Base-by-base conservation (phyloP, 768 basidiomycete genomes). In the Rhodotorula graminis region DNA sequence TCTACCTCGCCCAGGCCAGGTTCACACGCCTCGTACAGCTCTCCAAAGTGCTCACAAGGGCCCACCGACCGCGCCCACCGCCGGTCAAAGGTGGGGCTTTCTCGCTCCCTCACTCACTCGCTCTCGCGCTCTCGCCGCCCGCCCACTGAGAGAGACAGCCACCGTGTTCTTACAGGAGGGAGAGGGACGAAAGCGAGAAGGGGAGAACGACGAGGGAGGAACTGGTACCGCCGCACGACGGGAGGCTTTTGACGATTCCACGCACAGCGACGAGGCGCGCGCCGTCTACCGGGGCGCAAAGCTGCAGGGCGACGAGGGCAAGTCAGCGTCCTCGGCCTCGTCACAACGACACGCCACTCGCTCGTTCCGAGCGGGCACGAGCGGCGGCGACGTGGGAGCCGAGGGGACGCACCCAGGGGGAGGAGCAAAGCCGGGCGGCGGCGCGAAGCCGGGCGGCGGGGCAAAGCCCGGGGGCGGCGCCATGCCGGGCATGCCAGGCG, bases 391-490 rank as follows among this genome's bases (percentile, higher is more conserved):
- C 44, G 14, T 3, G 44, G 5, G 11, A 50, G 2, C 8, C 15
- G 10, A 8, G 16, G 2, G 3, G 53, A 79, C 86, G 81, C 82
- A 93, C 92, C 91, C 91, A 76, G 91, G 90, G 69, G 91, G 91
- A 56, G 71, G 66, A n/a, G 61, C 56, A 42, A 73, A 73, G 8
- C 65, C 72, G 23, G 60, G 61, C 64, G 64, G 64, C 9, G 40
- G 55, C 40, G 27, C 42, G 27, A 70, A 74, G 25, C 72, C 69
- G n/a, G 68, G 68, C 49, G 57, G 68, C 33, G 62, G 52, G 3
- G 63, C 49, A 50, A 92, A 91, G 19, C 90, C 90, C 64, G 90
- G 88, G 58, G 91, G 90, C 56, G 90, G 89, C 37, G 33, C 37
- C 37, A 67, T 67, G 25, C 56, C 61, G 58, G 55, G 76, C 59